Evolutionary conservation across 805 yeast genomes (phyloP).

Genomic region (Starmerella vaccinii): DNA sequence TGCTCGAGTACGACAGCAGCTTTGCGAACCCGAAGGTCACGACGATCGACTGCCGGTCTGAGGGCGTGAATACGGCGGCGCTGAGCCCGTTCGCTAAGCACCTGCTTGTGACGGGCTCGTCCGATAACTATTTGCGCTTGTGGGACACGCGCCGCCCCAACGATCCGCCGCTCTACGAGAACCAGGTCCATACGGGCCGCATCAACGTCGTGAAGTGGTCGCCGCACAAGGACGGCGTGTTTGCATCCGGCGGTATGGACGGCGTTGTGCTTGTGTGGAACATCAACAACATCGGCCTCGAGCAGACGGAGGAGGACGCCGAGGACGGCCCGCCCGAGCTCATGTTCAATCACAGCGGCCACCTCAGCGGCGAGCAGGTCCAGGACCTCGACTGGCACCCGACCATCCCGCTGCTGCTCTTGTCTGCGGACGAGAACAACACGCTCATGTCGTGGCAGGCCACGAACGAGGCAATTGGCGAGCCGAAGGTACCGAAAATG

Average conservation of each 20-base stretch:
- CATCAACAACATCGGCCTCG: slow-evolving; percentile 65
- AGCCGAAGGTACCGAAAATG: slow-evolving; percentile 13
- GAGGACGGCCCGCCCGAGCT: slow-evolving; percentile 87
- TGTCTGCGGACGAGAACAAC: slow-evolving; percentile 17
- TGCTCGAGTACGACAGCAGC: too few species aligned
- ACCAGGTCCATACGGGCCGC: slow-evolving; percentile 64
- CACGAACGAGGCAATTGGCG: slow-evolving; percentile 9
- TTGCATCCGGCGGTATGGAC: slow-evolving; percentile 58
- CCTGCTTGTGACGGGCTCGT: slow-evolving; percentile 39
- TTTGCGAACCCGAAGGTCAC: too few species aligned
- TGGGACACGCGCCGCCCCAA: slow-evolving; percentile 60
- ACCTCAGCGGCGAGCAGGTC: slow-evolving; percentile 31
- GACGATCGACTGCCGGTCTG: slow-evolving; percentile 40
- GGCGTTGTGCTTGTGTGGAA: slow-evolving; percentile 77
- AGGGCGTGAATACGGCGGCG: slow-evolving; percentile 55
- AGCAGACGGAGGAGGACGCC: slow-evolving; percentile 75
- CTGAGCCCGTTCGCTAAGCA: slow-evolving; percentile 48
- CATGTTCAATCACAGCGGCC: slow-evolving; percentile 89
- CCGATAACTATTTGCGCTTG: slow-evolving; percentile 44
- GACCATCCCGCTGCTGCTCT: slow-evolving; percentile 12
- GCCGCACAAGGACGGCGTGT: slow-evolving; percentile 62
- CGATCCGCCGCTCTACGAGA: slow-evolving; percentile 49
- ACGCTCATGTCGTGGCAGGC: slow-evolving; percentile 21
- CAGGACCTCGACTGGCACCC: slow-evolving; percentile 29
- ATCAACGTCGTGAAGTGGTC: slow-evolving; percentile 69